phyloP scores from a whole-genome alignment of 2,329 filamentous ascomycete genomes.

The Pyrenophora tritici-repentis region DNA sequence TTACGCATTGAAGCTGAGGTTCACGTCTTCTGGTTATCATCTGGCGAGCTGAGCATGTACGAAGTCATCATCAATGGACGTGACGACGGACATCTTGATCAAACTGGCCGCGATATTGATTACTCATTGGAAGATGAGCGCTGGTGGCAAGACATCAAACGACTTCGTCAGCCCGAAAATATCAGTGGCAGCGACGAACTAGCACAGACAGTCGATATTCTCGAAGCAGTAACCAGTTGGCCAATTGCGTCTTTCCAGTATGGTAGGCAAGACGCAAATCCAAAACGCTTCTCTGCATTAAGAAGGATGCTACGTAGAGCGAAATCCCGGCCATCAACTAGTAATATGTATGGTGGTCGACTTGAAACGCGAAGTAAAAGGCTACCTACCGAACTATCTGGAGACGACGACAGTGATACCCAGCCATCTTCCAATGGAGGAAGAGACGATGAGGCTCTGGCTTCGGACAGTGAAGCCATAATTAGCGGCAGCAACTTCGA shows the following conservation, averaged over 20 bases:
- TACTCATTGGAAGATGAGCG: conserved; percentile 70
- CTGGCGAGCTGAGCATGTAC: conserved; percentile 72
- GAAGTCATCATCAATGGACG: conserved; percentile 76
- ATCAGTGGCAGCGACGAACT: conserved; percentile 52
- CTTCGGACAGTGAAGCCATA: conserved; percentile 37
- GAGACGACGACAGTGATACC: conserved; percentile 46
- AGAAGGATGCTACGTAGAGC: conserved; percentile 66
- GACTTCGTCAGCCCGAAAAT: conserved; percentile 45
- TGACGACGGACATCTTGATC: conserved; percentile 54
- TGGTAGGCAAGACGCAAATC: conserved; percentile 49
- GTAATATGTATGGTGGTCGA: conserved; percentile 62
- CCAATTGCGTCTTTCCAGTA: conserved; percentile 60
- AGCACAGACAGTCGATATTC: conserved; percentile 51
- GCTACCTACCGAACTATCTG: conserved; percentile 63
- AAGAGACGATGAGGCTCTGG: conserved; percentile 31
- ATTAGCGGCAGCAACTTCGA: conserved; percentile 40
- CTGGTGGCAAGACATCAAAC: conserved; percentile 81
- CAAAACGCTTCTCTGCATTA: conserved; percentile 62
- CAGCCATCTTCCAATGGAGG: conserved; percentile 26
- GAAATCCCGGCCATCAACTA: conserved; percentile 57
- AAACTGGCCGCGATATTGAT: conserved; percentile 66
- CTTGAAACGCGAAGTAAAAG: conserved; percentile 78
- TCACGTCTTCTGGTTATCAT: conserved; percentile 80
- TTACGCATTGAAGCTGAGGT: conserved; percentile 79
- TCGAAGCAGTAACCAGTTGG: conserved; percentile 54